These are phyloP conservation scores for Neurospora sp. DNA, from an alignment of 495 filamentous ascomycete genomes.

Conservation along the genomic window DNA sequence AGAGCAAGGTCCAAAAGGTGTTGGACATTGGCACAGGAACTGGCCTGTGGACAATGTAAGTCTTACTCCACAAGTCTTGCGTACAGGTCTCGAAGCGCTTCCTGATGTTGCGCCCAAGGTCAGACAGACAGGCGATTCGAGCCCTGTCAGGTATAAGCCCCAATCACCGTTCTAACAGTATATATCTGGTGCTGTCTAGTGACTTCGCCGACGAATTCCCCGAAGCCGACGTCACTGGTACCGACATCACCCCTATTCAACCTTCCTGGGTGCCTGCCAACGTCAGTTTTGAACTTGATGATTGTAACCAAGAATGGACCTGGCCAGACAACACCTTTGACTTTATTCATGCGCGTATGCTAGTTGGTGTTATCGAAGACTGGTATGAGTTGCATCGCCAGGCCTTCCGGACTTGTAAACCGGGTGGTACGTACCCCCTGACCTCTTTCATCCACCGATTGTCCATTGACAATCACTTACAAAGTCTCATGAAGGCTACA, in stretches of 20 bases:
- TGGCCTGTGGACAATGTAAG: conserved; percentile 35
- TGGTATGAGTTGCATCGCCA: conserved; percentile 25
- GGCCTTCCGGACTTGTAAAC: neutral
- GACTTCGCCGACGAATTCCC: conserved; percentile 37
- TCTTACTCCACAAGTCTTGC: conserved; percentile 2
- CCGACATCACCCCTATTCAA: conserved; percentile 50
- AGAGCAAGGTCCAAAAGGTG: conserved; percentile 13
- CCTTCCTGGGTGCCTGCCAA: conserved; percentile 34
- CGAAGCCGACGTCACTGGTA: conserved; percentile 41
- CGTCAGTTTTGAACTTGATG: conserved; percentile 44
- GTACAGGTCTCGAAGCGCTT: neutral
- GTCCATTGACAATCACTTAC: neutral
- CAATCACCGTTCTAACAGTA: conserved; percentile 1
- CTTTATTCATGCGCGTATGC: conserved; percentile 40
- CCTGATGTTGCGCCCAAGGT: neutral
- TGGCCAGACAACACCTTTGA: conserved; percentile 43
- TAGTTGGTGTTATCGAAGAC: conserved; percentile 40
- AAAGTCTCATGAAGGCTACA: conserved; percentile 3
- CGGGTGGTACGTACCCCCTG: neutral
- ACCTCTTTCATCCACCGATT: neutral
- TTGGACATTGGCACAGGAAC: conserved; percentile 30
- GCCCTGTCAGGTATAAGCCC: neutral
- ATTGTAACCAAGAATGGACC: conserved; percentile 41
- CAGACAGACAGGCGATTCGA: neutral
- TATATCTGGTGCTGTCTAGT: conserved; percentile 9